Percentiles rank a stretch among this genome's conserved stretches.
Conservation (phyloP, 768 basidiomycete species). For the Dioszegia crocea region DNA sequence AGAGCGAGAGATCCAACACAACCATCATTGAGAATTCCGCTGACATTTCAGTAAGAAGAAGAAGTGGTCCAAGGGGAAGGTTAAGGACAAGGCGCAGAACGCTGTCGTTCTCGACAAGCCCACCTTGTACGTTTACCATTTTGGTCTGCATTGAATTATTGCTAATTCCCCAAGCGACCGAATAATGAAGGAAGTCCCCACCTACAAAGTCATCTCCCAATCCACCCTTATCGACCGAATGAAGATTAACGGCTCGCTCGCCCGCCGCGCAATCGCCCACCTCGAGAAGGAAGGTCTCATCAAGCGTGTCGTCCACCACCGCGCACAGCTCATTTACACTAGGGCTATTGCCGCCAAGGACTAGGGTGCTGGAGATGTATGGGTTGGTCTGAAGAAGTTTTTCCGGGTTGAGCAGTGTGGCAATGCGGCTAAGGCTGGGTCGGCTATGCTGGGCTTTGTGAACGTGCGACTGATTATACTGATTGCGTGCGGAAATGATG, state of each 20-base stretch:
- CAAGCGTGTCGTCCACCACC: constrained; percentile 95
- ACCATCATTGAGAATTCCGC: background rate
- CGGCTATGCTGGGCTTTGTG: no score
- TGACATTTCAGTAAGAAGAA: constrained; percentile 71
- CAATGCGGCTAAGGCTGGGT: no score
- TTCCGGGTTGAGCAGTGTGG: no score
- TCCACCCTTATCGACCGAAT: constrained; percentile 97
- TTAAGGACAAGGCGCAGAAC: constrained; percentile 99
- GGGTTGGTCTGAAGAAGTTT: background rate
- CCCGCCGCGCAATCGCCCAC: constrained; percentile 83
- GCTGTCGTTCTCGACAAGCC: constrained; percentile 90
- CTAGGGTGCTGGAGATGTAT: constrained; percentile 19
- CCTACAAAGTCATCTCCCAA: constrained; percentile 97
- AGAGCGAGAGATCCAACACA: no score
- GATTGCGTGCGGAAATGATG: no score
- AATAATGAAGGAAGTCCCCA: constrained; percentile 96
- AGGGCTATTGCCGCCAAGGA: constrained; percentile 45
- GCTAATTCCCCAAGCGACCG: constrained; percentile 44
- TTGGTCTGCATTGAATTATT: background rate
- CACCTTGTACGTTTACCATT: constrained; percentile 55
- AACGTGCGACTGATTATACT: no score
- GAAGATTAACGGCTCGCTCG: constrained; percentile 92
- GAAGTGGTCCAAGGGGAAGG: constrained; percentile 99
- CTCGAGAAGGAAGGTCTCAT: constrained; percentile 90
- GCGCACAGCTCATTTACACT: constrained; percentile 86